These are phyloP conservation scores for Gnomoniopsis smithogilvyi DNA, from an alignment of 2,329 filamentous ascomycete genomes.

Conservation along the genomic window DNA sequence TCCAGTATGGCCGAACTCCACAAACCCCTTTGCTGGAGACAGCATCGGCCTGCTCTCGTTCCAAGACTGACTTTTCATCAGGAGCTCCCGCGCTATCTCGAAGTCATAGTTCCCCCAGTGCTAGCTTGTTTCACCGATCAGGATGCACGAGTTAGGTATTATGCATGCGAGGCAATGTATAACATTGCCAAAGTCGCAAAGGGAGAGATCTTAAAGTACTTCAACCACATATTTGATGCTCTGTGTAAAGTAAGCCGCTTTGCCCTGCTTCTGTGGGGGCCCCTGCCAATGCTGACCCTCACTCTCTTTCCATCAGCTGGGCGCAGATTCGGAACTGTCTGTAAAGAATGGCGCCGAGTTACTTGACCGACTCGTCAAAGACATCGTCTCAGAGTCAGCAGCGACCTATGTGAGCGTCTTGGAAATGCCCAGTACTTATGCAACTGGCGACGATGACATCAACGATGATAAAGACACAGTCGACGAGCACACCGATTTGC, in stretches of 20 bases:
- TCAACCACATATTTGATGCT: conserved; percentile 97
- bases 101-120: conserved; percentile 92
- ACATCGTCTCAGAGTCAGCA: conserved; percentile 93
- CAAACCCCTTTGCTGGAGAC: not conserved
- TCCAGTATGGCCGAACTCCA: conserved; percentile 58
- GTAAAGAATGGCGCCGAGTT: conserved; percentile 98
- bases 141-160: conserved; percentile 95
- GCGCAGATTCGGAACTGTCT: conserved; percentile 91
- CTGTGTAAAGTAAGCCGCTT: conserved; percentile 75
- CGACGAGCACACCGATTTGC: conserved; percentile 49
- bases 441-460: conserved; percentile 45
- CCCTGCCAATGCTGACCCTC: conserved; percentile 6
- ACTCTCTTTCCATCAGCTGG: conserved; percentile 59
- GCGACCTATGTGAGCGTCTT: conserved; percentile 92
- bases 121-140: conserved; percentile 97
- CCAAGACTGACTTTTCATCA: conserved; percentile 33
- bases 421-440: conserved; percentile 48
- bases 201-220: conserved; percentile 93
- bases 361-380: conserved; percentile 89
- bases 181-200: conserved; percentile 99
- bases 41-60: not conserved
- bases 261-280: not conserved
- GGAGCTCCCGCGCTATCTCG: conserved; percentile 88
- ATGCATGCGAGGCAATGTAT: conserved; percentile 99
- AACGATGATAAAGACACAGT: conserved; percentile 43